These are phyloP conservation scores for Lanmaoa pseudosensibilis DNA, from an alignment of 768 basidiomycete species.

Conservation along the genomic window DNA sequence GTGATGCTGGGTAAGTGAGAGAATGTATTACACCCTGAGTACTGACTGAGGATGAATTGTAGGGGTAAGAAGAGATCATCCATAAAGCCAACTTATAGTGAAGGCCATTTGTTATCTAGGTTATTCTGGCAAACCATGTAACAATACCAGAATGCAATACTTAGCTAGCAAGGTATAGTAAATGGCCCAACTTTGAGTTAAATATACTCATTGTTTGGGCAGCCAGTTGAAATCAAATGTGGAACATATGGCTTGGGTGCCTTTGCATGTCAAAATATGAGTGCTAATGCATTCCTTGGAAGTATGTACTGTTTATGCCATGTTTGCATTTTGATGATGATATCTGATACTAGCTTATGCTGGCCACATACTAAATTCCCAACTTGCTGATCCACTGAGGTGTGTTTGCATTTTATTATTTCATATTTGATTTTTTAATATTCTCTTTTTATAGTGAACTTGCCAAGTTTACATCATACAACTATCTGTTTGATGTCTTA, in stretches of 20 bases:
- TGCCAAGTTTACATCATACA: constrained; percentile 19
- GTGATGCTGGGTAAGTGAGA: constrained; percentile 42
- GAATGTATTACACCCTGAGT: not conserved
- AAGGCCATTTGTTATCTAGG: constrained; percentile 15
- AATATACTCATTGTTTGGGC: not conserved
- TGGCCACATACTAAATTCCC: constrained; percentile 26
- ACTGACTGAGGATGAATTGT: not conserved
- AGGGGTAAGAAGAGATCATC: constrained; percentile 24
- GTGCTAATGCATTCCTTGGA: constrained; percentile 32
- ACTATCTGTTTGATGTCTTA: constrained; percentile 37
- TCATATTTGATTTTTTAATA: not conserved
- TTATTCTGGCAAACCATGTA: constrained; percentile 18
- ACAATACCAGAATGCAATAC: constrained; percentile 32
- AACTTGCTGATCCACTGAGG: constrained; percentile 14
- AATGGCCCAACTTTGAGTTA: not conserved
- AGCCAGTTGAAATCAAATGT: constrained; percentile 39
- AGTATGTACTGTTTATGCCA: constrained; percentile 15
- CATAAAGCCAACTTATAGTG: not conserved
- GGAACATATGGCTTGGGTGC: constrained; percentile 46
- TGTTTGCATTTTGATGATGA: not conserved
- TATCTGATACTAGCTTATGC: constrained; percentile 38
- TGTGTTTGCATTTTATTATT: not conserved
- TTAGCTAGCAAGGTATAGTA: constrained; percentile 20
- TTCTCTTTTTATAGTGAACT: constrained; percentile 10
- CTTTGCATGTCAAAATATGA: constrained; percentile 37